Evolutionary conservation across 1,284 basidiomycete species (phyloP), one percentile per base, ranked within the genome.

Genomic region (Naganishia cerealis): DNA sequence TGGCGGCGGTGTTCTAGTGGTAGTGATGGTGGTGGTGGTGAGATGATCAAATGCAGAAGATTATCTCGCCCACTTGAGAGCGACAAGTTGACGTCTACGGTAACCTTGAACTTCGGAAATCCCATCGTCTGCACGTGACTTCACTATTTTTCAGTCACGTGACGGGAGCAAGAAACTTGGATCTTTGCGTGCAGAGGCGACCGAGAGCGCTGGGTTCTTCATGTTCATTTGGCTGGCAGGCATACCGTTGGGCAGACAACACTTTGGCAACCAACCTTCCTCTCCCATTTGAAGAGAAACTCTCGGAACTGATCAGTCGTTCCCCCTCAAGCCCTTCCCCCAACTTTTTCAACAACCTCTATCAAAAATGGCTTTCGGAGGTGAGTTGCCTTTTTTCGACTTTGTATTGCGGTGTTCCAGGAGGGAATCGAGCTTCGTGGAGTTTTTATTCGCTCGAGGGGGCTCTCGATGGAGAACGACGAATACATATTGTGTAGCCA

Each of bases 1-100:
- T 91, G 43, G 24, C 65, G 67, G 58, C 57, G 68, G 53, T 52
- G 46, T 29, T 40, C 10, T 33, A 10, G 18, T 48, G 29, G 53
- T 50, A 6, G 29, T 50, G 58, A 61, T 71, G 53, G 58, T 29
- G 24, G 43, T 33, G 43, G 15, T 26, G n/a, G 16, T 56, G 24
- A 38, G n/a, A 36, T 42, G 16, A 15, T 18, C 40, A 42, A 42
- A 8, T 13, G 40, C 2, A 13, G 13, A 42, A 42, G 10, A 42
- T 42, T 42, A 13, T 13, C 40, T 42, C 16, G 40, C n/a, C 3
- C 8, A n/a, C 6, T 24, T 9, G 0, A 50, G n/a, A 50, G 29
- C 29, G 29, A 33, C 29, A 33, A 33, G 29, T 33, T 33, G 29
- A 3, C 29, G 6, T 33, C 54, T 56, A 24, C 43, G 46, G 21